Evolutionary conservation across 2,329 filamentous ascomycete genomes (phyloP).

Genomic region (Dendrostoma leiphaemia): DNA sequence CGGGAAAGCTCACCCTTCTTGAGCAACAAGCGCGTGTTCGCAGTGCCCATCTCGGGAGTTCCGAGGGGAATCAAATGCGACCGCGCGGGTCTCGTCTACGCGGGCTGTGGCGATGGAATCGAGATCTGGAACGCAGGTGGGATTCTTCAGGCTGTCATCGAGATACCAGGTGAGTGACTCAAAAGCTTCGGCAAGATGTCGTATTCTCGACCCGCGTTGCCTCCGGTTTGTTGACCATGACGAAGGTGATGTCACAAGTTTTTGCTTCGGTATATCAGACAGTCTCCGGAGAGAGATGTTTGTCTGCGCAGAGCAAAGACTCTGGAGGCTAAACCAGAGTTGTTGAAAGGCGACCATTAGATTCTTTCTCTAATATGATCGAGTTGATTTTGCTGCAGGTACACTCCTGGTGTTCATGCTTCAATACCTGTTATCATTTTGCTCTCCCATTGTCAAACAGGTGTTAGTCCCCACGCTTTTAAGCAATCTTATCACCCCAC

Average conservation of each 20-base stretch:
- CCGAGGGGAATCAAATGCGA: constrained; percentile 44
- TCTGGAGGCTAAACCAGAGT: constrained; percentile 46
- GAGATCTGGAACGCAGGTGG: constrained; percentile 46
- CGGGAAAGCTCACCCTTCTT: constrained; percentile 39
- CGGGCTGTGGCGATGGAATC: constrained; percentile 47
- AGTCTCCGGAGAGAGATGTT: constrained; percentile 34
- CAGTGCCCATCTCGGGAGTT: constrained; percentile 44
- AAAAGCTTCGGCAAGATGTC: too few species aligned
- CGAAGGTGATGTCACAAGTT: constrained; percentile 39
- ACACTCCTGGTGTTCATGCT: too few species aligned
- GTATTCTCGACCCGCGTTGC: background rate
- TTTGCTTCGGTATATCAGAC: constrained; percentile 41
- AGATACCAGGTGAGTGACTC: constrained; percentile 30
- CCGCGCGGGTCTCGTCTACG: constrained; percentile 42
- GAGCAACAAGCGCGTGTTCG: constrained; percentile 49
- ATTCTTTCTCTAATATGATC: too few species aligned
- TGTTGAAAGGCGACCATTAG: too few species aligned
- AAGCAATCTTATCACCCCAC: too few species aligned
- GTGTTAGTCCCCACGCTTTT: too few species aligned
- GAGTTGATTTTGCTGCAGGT: too few species aligned
- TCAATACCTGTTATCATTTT: too few species aligned
- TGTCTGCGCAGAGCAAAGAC: constrained; percentile 43
- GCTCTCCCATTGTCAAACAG: too few species aligned
- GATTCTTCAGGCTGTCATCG: constrained; percentile 40
- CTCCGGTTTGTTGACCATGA: too few species aligned